A percentile compares a stretch with the other conserved stretches of the same genome.
Conservation (phyloP, 1,284 basidiomycete species). For the Sanghuangporus sanghuang region DNA sequence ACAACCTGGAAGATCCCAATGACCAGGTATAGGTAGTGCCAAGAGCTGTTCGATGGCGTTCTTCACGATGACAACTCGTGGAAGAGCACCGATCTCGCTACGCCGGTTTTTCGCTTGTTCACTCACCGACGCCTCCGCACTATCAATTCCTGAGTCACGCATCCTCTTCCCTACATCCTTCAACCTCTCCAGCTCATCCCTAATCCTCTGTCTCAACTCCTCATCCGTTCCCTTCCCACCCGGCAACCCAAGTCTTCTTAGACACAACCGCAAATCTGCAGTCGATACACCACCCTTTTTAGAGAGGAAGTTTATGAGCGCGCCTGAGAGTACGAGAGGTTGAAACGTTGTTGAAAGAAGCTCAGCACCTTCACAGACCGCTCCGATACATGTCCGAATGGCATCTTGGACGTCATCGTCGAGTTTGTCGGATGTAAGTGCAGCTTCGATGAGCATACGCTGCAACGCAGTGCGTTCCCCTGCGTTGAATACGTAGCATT, state of each 20-base stretch:
- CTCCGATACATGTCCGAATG: slow-evolving; percentile 40
- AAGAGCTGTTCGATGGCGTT: slow-evolving; percentile 39
- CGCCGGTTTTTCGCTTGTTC: background rate
- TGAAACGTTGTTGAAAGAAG: slow-evolving; percentile 42
- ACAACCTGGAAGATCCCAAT: slow-evolving; percentile 41
- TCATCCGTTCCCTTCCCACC: slow-evolving; percentile 30
- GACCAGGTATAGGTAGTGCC: slow-evolving; percentile 43
- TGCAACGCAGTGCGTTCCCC: slow-evolving; percentile 36
- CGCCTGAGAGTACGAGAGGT: slow-evolving; percentile 40
- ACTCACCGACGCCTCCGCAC: background rate
- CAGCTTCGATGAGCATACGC: slow-evolving; percentile 35
- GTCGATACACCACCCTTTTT: slow-evolving; percentile 30
- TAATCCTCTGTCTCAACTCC: slow-evolving; percentile 33
- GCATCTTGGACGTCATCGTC: slow-evolving; percentile 24
- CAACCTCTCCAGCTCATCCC: slow-evolving; percentile 30
- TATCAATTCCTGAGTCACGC: background rate
- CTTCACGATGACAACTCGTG: slow-evolving; percentile 38
- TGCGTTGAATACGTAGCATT: slow-evolving; percentile 43
- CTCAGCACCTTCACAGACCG: slow-evolving; percentile 41
- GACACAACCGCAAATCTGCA: slow-evolving; percentile 33
- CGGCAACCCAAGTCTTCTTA: slow-evolving; percentile 35
- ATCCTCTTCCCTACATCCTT: slow-evolving; percentile 24
- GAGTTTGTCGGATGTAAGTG: slow-evolving; percentile 30
- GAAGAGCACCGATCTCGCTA: slow-evolving; percentile 37
- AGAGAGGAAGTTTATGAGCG: slow-evolving; percentile 36